These are phyloP conservation scores for Lentinus tigrinus DNA, from an alignment of 768 basidiomycete species.

Conservation along the genomic window DNA sequence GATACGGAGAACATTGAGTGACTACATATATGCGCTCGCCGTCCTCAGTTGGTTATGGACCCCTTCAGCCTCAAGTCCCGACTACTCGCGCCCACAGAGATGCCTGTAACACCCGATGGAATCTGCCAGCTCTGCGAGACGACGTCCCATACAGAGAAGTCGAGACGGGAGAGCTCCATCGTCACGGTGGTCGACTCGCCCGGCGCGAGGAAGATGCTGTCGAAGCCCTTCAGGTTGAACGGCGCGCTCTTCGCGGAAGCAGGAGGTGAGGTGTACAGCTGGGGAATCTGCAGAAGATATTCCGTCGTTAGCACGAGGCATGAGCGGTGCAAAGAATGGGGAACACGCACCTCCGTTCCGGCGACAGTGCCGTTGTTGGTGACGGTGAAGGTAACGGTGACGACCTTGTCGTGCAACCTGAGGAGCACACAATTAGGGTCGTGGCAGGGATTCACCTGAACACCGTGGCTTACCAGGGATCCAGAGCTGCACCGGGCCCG, in stretches of 20 bases:
- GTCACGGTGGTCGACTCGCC: conserved; percentile 47
- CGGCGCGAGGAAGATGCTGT: conserved; percentile 36
- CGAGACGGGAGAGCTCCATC: conserved; percentile 47
- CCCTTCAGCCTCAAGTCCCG: conserved; percentile 51
- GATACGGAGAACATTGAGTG: not conserved
- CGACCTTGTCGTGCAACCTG: conserved; percentile 30
- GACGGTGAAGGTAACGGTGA: conserved; percentile 34
- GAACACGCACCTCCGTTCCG: conserved; percentile 28
- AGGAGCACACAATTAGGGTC: not conserved
- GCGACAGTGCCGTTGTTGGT: conserved; percentile 35
- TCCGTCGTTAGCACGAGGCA: no score
- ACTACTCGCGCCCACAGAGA: conserved; percentile 23
- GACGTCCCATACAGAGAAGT: conserved; percentile 56
- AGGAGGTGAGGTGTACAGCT: conserved; percentile 68
- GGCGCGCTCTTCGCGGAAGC: conserved; percentile 31
- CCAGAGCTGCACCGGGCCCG: conserved; percentile 17
- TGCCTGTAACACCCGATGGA: conserved; percentile 45
- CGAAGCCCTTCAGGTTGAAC: conserved; percentile 34
- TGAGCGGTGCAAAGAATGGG: no score
- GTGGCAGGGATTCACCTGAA: conserved; percentile 22
- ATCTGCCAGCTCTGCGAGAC: conserved; percentile 54
- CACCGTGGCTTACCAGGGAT: conserved; percentile 11
- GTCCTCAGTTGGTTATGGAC: conserved; percentile 23
- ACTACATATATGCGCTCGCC: not conserved
- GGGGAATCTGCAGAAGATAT: conserved; percentile 55